These are phyloP conservation scores for Ustilago cynodontis DNA, from an alignment of 1,284 basidiomycete genomes.

Conservation along the genomic window DNA sequence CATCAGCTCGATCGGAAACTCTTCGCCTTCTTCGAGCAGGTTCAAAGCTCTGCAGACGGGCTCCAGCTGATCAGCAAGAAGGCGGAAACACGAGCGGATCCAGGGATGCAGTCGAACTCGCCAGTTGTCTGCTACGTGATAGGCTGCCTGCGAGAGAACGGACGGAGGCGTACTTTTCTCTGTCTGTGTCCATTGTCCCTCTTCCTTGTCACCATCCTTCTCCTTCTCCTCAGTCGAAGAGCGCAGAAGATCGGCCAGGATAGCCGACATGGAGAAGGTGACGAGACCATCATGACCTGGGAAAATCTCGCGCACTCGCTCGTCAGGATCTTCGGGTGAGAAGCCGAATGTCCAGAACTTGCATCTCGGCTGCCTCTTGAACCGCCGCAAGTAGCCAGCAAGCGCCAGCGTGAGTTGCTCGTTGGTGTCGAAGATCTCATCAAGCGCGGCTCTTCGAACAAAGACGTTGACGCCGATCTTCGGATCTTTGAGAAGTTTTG, in stretches of 20 bases:
- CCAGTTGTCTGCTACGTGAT: constrained; percentile 28
- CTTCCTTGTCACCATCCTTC: constrained; percentile 21
- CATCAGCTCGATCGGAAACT: constrained; percentile 37
- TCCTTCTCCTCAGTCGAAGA: constrained; percentile 18
- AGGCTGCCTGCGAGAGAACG: constrained; percentile 20
- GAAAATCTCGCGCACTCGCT: constrained; percentile 39
- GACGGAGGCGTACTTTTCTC: constrained; percentile 17
- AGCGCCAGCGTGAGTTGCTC: constrained; percentile 15
- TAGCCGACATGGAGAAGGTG: constrained; percentile 34
- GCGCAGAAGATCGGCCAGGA: constrained; percentile 35
- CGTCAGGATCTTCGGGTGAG: constrained; percentile 31
- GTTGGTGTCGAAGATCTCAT: constrained; percentile 11
- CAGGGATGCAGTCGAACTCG: constrained; percentile 39
- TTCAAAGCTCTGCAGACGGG: constrained; percentile 28
- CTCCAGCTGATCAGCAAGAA: constrained; percentile 37
- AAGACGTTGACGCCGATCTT: constrained; percentile 36
- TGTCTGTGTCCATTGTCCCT: constrained; percentile 34
- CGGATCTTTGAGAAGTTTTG: constrained; percentile 26
- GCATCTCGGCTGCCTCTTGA: constrained; percentile 38
- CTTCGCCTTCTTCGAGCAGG: constrained; percentile 20
- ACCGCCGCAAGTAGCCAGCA: constrained; percentile 25
- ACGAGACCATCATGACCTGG: constrained; percentile 33
- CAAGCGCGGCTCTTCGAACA: constrained; percentile 25
- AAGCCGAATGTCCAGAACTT: constrained; percentile 42
- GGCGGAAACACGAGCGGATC: constrained; percentile 34